Percentiles rank a stretch among this genome's conserved stretches.
These are phyloP conservation scores for Syncephalastrum contaminatum DNA, from an alignment of 371 early-diverging fungal species.

Conservation along the genomic window DNA sequence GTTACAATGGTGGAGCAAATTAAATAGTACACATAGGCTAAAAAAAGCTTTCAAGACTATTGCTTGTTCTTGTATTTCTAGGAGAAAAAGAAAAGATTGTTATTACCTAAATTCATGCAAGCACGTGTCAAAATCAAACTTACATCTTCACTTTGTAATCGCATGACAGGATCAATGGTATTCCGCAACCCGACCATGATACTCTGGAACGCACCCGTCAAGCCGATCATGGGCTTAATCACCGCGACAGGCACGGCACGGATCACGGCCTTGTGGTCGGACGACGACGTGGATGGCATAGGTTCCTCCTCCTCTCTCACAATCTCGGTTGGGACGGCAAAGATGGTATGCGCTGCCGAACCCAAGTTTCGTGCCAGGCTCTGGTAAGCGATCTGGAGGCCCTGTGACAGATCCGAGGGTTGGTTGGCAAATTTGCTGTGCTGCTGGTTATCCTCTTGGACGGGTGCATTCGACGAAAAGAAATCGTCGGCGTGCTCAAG, in stretches of 20 bases:
- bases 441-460: not conserved
- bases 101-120: not conserved
- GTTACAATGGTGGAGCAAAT: too few species aligned
- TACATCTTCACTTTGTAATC: constrained; percentile 81
- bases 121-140: constrained; percentile 15
- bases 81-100: not conserved
- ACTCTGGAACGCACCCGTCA: constrained; percentile 91
- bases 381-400: constrained; percentile 79
- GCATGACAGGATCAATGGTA: constrained; percentile 81
- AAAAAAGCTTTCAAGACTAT: too few species aligned
- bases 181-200: constrained; percentile 89
- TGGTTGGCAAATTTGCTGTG: constrained; percentile 81
- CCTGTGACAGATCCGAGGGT: constrained; percentile 83
- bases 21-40: too few species aligned
- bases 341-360: constrained; percentile 82
- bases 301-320: constrained; percentile 53
- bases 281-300: not conserved
- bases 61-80: constrained; percentile 15
- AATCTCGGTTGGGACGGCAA: constrained; percentile 88
- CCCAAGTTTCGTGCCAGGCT: constrained; percentile 76
- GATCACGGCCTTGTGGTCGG: constrained; percentile 75
- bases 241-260: constrained; percentile 93
- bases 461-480: constrained; percentile 30
- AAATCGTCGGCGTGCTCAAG: constrained; percentile 91
- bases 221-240: constrained; percentile 95